Percentiles rank a stretch among this genome's conserved stretches.
Conservation (phyloP, 176 grass and related monocot genomes). For the Carex myosuroides region DNA sequence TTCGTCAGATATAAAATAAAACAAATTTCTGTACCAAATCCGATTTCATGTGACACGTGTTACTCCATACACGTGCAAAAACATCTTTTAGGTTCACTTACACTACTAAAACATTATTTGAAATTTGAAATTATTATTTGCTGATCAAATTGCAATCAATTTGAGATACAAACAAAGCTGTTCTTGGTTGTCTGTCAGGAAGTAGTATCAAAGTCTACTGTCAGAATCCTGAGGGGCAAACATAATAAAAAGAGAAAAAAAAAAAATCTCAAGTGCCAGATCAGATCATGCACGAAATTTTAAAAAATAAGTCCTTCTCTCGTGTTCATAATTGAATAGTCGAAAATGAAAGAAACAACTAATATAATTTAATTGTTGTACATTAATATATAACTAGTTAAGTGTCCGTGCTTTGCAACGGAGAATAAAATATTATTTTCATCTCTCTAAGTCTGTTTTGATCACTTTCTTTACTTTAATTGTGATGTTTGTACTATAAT, state of each 20-base stretch:
- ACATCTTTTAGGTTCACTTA: not conserved
- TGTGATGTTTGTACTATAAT: no score
- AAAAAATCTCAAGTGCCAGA: not conserved
- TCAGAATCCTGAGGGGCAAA: not conserved
- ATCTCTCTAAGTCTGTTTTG: no score
- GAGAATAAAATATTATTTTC: no score
- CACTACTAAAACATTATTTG: not conserved
- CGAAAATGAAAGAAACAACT: not conserved
- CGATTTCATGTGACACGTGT: constrained; percentile 21
- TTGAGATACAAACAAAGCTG: constrained; percentile 18
- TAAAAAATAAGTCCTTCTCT: not conserved
- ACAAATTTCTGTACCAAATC: not conserved
- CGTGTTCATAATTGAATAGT: not conserved
- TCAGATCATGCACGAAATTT: not conserved
- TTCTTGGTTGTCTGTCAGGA: constrained; percentile 8
- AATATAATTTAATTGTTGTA: no score
- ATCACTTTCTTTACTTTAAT: no score
- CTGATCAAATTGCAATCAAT: constrained; percentile 18
- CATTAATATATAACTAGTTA: not conserved
- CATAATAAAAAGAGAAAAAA: not conserved
- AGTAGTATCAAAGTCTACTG: constrained; percentile 1
- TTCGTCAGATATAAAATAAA: no score
- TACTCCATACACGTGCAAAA: constrained; percentile 20
- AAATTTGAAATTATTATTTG: not conserved
- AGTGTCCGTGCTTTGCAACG: no score